phyloP scores from a whole-genome alignment of 208 protist species.

The Balamuthia mandrillaris region DNA sequence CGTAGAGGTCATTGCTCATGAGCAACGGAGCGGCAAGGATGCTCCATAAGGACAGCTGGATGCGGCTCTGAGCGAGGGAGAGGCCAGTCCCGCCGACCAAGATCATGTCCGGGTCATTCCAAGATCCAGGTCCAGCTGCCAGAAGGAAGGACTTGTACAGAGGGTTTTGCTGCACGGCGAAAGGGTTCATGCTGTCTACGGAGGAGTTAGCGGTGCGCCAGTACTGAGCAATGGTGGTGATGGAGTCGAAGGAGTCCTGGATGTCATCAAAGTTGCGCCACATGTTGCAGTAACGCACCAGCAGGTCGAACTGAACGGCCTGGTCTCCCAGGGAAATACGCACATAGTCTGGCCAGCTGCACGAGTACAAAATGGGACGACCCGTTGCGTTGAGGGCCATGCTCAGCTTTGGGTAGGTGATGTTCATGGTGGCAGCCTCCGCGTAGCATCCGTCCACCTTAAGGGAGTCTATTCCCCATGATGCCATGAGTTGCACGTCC shows the following conservation, averaged over 20 bases:
- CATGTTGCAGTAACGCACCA: too few relatives aligned
- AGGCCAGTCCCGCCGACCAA: too few relatives aligned
- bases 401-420: slow-evolving; percentile 31
- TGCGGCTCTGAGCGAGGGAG: background rate
- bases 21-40: slow-evolving; percentile 28
- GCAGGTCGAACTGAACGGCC: too few relatives aligned
- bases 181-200: too few relatives aligned
- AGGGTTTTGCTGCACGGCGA: too few relatives aligned
- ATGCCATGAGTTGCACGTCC: background rate
- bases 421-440: background rate
- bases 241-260: too few relatives aligned
- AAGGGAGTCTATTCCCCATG: slow-evolving; percentile 26
- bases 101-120: slow-evolving; percentile 70
- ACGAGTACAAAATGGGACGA: slow-evolving; percentile 36
- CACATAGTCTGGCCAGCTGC: too few relatives aligned
- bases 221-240: too few relatives aligned
- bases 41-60: background rate
- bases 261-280: too few relatives aligned
- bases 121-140: slow-evolving; percentile 58
- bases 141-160: too few relatives aligned
- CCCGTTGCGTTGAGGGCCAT: slow-evolving; percentile 1
- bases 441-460: slow-evolving; percentile 48
- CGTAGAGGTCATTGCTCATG: background rate
- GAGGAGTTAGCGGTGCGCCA: too few relatives aligned
- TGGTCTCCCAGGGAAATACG: too few relatives aligned